A percentile compares a stretch with the other conserved stretches of the same genome.
Conservation (phyloP, 805 yeast genomes). For the Kurtzmaniella cleridarum region DNA sequence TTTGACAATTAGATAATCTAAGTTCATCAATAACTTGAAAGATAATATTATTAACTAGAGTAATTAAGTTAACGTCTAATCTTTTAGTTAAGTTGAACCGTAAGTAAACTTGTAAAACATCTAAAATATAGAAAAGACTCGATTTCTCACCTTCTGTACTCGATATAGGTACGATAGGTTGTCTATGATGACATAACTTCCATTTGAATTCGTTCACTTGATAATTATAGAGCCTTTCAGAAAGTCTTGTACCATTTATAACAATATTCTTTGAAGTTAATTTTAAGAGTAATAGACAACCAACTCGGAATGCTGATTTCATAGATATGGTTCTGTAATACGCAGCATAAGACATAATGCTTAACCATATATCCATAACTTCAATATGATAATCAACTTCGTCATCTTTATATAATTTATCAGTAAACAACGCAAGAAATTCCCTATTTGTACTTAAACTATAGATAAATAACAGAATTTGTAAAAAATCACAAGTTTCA, state of each 20-base stretch:
- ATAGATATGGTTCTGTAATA: slow-evolving; percentile 25
- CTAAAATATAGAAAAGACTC: slow-evolving; percentile 28
- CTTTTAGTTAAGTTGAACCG: slow-evolving; percentile 35
- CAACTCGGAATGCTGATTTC: slow-evolving; percentile 20
- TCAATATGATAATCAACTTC: slow-evolving; percentile 11
- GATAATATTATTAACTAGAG: slow-evolving; percentile 20
- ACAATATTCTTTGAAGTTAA: slow-evolving; percentile 12
- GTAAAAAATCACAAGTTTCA: slow-evolving; percentile 14
- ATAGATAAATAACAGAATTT: slow-evolving; percentile 11
- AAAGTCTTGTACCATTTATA: not conserved
- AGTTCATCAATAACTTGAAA: slow-evolving; percentile 19
- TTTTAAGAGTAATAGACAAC: slow-evolving; percentile 21
- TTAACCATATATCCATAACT: slow-evolving; percentile 27
- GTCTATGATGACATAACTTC: slow-evolving; percentile 38
- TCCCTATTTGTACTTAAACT: slow-evolving; percentile 11
- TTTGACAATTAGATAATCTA: slow-evolving; percentile 9
- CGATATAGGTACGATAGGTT: slow-evolving; percentile 26
- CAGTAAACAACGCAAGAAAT: slow-evolving; percentile 12
- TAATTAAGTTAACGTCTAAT: slow-evolving; percentile 26
- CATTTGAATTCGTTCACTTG: slow-evolving; percentile 33
- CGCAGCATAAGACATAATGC: slow-evolving; percentile 31
- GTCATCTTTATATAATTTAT: slow-evolving; percentile 7
- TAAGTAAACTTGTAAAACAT: slow-evolving; percentile 22
- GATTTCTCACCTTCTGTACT: slow-evolving; percentile 22
- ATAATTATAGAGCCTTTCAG: slow-evolving; percentile 9